Percentiles rank a stretch among this genome's conserved stretches.
phyloP scores from a whole-genome alignment of 495 filamentous ascomycete species.

The Penicillium lagena region DNA sequence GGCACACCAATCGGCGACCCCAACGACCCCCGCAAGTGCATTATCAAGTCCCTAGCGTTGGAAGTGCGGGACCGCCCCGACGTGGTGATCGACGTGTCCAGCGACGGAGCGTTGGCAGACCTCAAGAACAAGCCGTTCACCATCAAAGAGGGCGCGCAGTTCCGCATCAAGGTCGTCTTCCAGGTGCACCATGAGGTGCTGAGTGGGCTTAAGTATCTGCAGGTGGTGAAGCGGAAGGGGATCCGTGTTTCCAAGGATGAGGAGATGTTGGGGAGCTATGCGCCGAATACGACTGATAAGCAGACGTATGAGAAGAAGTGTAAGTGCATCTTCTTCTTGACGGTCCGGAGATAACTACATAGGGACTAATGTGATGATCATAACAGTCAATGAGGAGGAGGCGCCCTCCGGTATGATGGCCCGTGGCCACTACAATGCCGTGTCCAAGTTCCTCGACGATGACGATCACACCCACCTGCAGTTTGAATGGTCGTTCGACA shows the following conservation, averaged over 20 bases:
- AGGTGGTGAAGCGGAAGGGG: slow-evolving; percentile 82
- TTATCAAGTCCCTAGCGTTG: slow-evolving; percentile 85
- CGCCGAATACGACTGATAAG: slow-evolving; percentile 79
- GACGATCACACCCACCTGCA: slow-evolving; percentile 77
- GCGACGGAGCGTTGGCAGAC: slow-evolving; percentile 54
- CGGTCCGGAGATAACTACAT: neutral
- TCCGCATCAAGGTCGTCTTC: slow-evolving; percentile 89
- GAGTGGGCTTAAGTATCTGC: slow-evolving; percentile 89
- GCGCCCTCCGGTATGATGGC: slow-evolving; percentile 85
- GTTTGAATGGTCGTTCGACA: slow-evolving; percentile 93
- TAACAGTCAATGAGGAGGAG: slow-evolving; percentile 75
- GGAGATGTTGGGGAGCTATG: slow-evolving; percentile 96
- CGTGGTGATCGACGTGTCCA: slow-evolving; percentile 75
- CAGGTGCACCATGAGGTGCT: slow-evolving; percentile 94
- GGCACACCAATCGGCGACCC: slow-evolving; percentile 62
- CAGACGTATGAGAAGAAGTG: slow-evolving; percentile 84
- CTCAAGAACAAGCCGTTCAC: slow-evolving; percentile 88
- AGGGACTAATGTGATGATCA: no score
- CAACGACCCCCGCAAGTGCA: slow-evolving; percentile 72
- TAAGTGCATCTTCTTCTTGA: slow-evolving; percentile 40
- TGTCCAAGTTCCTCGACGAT: slow-evolving; percentile 86
- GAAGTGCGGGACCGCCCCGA: slow-evolving; percentile 71
- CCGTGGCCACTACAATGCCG: slow-evolving; percentile 79
- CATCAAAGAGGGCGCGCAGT: slow-evolving; percentile 90
- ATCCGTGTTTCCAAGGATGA: slow-evolving; percentile 81